Evolutionary conservation across 2,329 filamentous ascomycete genomes (phyloP).

Genomic region (Neobulgaria alba): DNA sequence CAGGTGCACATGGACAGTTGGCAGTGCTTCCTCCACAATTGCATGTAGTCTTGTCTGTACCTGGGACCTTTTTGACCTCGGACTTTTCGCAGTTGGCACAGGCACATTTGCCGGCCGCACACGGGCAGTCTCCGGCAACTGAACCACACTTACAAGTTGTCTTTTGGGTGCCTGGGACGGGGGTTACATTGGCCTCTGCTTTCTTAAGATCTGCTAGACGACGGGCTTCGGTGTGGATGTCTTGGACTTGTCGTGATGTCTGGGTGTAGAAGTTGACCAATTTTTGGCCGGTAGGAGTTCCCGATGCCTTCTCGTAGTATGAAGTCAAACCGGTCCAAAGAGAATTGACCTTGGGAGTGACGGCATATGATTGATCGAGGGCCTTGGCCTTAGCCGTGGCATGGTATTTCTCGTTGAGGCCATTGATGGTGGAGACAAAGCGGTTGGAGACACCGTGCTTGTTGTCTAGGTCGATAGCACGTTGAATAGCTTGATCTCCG

Average conservation of each 20-base stretch:
- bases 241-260: slow-evolving; percentile 79
- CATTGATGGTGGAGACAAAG: slow-evolving; percentile 68
- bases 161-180: slow-evolving; percentile 31
- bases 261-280: slow-evolving; percentile 81
- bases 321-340: slow-evolving; percentile 61
- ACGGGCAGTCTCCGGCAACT: slow-evolving; percentile 35
- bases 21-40: slow-evolving; percentile 31
- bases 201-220: slow-evolving; percentile 85
- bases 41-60: slow-evolving; percentile 32
- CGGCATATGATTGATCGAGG: slow-evolving; percentile 76
- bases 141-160: slow-evolving; percentile 39
- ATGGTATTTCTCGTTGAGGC: slow-evolving; percentile 79
- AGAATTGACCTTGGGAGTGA: slow-evolving; percentile 62
- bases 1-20: slow-evolving; percentile 31
- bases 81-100: slow-evolving; percentile 40
- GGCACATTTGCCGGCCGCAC: slow-evolving; percentile 37
- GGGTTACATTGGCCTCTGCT: slow-evolving; percentile 41
- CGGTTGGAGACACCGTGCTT: slow-evolving; percentile 77
- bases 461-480: slow-evolving; percentile 78
- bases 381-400: slow-evolving; percentile 79
- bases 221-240: slow-evolving; percentile 86
- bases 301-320: slow-evolving; percentile 91
- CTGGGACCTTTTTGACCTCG: slow-evolving; percentile 31
- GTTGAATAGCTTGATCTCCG: slow-evolving; percentile 43
- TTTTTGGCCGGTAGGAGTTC: slow-evolving; percentile 80